Evolutionary conservation across 1,284 basidiomycete genomes (phyloP), one percentile per base, ranked within the genome.

Genomic region (Tilletia caries): DNA sequence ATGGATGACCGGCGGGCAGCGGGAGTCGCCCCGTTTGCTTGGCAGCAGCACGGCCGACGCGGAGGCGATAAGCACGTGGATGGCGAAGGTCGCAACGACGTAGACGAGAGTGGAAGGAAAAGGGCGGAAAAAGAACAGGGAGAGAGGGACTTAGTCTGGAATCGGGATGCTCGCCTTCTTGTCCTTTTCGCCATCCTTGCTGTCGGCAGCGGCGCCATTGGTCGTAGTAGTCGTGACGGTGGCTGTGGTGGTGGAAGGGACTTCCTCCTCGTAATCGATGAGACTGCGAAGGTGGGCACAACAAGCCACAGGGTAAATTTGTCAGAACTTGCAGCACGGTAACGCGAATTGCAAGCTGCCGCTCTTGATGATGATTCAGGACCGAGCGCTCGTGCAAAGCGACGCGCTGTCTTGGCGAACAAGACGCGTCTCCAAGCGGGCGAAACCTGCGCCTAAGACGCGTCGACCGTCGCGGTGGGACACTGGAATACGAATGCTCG

Each of bases 231-330:
- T 74, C 46, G 77, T 72, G 67, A 79, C 76, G 48, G 78, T 37
- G 34, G 67, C 29, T 23, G 79, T 73, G 23, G 78, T 75, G 46
- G 77, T 73, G 67, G 80, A 74, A 50, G 78, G 73, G 66, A 81
- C 76, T 71, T 83, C 81, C 80, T 83, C 81, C 74, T 83, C 81
- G 80, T 83, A 83, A 67, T 83, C 81, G 73, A 83, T 82, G n/a
- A 83, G 79, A 75, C 81, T 82, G 70, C 29, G 25, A 29, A 27
- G 52, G 29, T 29, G 44, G 2, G 46, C 32, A 64, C 18, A 25
- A 50, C 32, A 32, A 34, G 41, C n/a, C 5, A 18, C 60, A 32
- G 48, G 64, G 33, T 32, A 64, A 54, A 41, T 41, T 15, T 41
- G 37, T 41, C 37, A 41, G 15, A 41, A 41, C 37, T 15, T 10